phyloP scores from a whole-genome alignment of 2,329 filamentous ascomycete genomes.

The Gremmenia infestans region DNA sequence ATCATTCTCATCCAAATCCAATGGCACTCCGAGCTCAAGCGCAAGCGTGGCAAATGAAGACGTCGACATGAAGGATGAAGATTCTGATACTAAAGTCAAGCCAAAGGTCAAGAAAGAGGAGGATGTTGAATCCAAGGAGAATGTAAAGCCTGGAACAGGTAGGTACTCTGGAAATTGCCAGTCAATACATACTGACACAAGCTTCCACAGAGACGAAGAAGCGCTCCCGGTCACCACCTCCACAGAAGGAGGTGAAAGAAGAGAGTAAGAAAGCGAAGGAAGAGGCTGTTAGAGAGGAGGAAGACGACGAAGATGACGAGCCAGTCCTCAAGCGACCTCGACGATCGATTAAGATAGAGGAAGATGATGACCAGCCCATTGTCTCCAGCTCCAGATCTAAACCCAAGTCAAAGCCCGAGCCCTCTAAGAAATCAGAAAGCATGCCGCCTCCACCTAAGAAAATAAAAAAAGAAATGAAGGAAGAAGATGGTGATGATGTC shows the following conservation, averaged over 20 bases:
- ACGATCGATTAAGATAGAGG: conserved; percentile 38
- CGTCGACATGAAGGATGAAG: conserved; percentile 26
- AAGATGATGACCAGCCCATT: conserved; percentile 46
- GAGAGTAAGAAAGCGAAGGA: conserved; percentile 30
- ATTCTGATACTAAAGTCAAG: conserved; percentile 21
- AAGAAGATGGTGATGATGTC: conserved; percentile 39
- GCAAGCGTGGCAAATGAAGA: conserved; percentile 21
- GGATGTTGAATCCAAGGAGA: conserved; percentile 23
- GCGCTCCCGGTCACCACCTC: conserved; percentile 23
- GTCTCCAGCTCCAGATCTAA: conserved; percentile 22
- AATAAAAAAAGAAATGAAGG: conserved; percentile 17
- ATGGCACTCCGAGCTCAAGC: conserved; percentile 23
- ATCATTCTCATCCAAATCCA: conserved; percentile 61
- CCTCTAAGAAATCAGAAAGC: conserved; percentile 10
- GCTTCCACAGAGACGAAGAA: conserved; percentile 18
- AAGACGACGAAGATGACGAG: conserved; percentile 27
- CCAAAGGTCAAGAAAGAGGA: conserved; percentile 30
- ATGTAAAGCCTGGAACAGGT: conserved; percentile 16
- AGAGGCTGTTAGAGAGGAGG: conserved; percentile 29
- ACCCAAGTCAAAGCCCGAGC: conserved; percentile 4
- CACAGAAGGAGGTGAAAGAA: conserved; percentile 21
- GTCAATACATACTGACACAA: conserved; percentile 3
- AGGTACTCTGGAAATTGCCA: not conserved
- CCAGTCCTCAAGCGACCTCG: conserved; percentile 35
- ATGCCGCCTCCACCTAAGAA: conserved; percentile 16